A percentile compares a stretch with the other conserved stretches of the same genome.
Conservation (phyloP, 768 basidiomycete species). For the Vishniacozyma victoriae region DNA sequence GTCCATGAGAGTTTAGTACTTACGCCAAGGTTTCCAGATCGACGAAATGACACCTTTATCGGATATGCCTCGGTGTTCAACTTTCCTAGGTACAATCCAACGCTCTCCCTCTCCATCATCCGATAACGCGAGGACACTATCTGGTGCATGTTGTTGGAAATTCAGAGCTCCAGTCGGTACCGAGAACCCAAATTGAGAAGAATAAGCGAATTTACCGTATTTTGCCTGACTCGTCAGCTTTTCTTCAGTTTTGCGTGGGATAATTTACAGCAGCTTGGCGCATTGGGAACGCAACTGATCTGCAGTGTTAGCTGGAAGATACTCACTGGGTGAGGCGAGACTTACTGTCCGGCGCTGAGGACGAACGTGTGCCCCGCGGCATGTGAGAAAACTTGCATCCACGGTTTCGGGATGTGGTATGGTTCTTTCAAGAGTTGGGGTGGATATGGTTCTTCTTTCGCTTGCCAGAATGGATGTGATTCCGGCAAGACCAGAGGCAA, state of each 20-base stretch:
- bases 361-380: conserved; percentile 54
- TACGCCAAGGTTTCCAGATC: conserved; percentile 66
- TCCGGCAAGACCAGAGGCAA: conserved; percentile 59
- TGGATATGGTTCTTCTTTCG: conserved; percentile 61
- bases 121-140: conserved; percentile 62
- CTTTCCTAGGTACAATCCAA: conserved; percentile 62
- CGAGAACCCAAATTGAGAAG: conserved; percentile 67
- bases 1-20: not conserved
- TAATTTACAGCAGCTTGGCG: conserved; percentile 8
- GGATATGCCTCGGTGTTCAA: conserved; percentile 52
- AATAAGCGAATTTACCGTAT: conserved; percentile 71
- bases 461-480: conserved; percentile 65
- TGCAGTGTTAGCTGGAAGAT: not conserved
- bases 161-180: conserved; percentile 61
- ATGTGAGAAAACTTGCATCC: conserved; percentile 29
- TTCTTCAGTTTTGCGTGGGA: conserved; percentile 37
- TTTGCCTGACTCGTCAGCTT: conserved; percentile 54
- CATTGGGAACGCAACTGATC: conserved; percentile 4
- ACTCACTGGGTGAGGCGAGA: not conserved
- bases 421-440: conserved; percentile 46
- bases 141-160: conserved; percentile 64
- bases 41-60: conserved; percentile 49
- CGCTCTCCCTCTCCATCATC: conserved; percentile 62
- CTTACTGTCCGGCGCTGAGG: conserved; percentile 64
- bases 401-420: conserved; percentile 11